phyloP scores from a whole-genome alignment of 805 yeast genomes.

The Kuraishia cidri region DNA sequence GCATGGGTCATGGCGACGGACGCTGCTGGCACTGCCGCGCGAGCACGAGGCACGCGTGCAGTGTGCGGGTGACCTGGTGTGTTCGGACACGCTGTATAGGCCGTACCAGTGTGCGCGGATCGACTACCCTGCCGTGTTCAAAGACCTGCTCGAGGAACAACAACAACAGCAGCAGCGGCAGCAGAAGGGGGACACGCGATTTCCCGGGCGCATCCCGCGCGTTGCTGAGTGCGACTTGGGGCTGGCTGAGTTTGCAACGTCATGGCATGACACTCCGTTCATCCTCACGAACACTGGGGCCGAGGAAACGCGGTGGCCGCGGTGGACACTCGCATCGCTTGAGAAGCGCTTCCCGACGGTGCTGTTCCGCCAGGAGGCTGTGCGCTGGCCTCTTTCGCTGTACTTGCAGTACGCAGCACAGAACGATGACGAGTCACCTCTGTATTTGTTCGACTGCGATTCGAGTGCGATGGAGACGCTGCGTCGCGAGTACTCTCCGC shows the following conservation, averaged over 20 bases:
- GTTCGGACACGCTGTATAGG: conserved; percentile 71
- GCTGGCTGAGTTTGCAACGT: conserved; percentile 31
- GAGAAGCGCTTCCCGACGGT: conserved; percentile 46
- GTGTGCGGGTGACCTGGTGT: conserved; percentile 40
- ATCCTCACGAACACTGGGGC: conserved; percentile 28
- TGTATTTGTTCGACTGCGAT: conserved; percentile 78
- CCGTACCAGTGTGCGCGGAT: conserved; percentile 79
- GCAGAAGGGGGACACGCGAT: not conserved
- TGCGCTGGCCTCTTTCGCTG: conserved; percentile 61
- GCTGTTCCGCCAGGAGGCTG: conserved; percentile 76
- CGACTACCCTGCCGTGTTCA: conserved; percentile 42
- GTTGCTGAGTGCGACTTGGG: conserved; percentile 34
- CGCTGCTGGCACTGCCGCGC: conserved; percentile 30
- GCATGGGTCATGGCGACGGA: conserved; percentile 78
- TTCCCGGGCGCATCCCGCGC: conserved; percentile 38
- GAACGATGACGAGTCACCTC: conserved; percentile 76
- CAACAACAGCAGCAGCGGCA: conserved; percentile 14
- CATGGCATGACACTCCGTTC: conserved; percentile 54
- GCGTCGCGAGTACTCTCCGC: conserved; percentile 42
- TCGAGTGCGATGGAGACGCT: conserved; percentile 57
- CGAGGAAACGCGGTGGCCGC: conserved; percentile 48
- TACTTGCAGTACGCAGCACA: conserved; percentile 51
- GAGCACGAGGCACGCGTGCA: conserved; percentile 33
- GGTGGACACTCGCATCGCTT: conserved; percentile 48
- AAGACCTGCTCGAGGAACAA: conserved; percentile 40